Conservation (phyloP, 1,284 basidiomycete species). For the Taiwanofungus camphoratus region DNA sequence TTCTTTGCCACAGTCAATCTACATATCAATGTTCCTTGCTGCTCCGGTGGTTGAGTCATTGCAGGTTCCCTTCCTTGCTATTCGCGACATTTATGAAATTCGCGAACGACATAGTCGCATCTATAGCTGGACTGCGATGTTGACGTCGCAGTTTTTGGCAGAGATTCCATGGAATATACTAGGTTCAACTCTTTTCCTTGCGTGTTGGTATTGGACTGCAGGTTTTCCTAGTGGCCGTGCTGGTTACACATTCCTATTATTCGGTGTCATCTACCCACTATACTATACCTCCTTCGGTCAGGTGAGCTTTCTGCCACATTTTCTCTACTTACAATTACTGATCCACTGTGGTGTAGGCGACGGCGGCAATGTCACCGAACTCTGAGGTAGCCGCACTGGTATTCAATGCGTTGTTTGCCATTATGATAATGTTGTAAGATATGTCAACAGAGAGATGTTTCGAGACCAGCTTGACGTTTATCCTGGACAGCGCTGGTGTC, state of each 20-base stretch:
- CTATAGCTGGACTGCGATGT: constrained; percentile 75
- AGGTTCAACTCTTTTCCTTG: constrained; percentile 49
- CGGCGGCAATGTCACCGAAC: constrained; percentile 56
- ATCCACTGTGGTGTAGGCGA: constrained; percentile 41
- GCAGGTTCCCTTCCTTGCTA: constrained; percentile 45
- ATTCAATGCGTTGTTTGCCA: constrained; percentile 55
- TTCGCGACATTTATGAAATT: constrained; percentile 52
- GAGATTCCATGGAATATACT: constrained; percentile 64
- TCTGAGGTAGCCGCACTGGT: constrained; percentile 56
- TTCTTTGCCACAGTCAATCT: constrained; percentile 22
- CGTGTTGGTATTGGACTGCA: constrained; percentile 67
- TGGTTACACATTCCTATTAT: constrained; percentile 50
- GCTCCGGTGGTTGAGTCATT: constrained; percentile 45
- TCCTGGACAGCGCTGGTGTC: constrained; percentile 44
- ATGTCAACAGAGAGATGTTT: constrained; percentile 1
- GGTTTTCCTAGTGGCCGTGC: constrained; percentile 47
- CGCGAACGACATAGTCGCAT: constrained; percentile 67
- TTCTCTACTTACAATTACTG: constrained; percentile 49
- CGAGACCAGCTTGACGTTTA: constrained; percentile 3
- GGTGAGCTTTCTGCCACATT: constrained; percentile 37
- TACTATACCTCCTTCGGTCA: constrained; percentile 41
- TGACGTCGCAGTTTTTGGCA: constrained; percentile 54
- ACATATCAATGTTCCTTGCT: constrained; percentile 38
- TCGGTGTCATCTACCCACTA: constrained; percentile 44
- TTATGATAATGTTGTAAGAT: constrained; percentile 56